These are phyloP conservation scores for Fraxinus dipetala DNA, from an alignment of 305 asterid genomes.

Conservation along the genomic window DNA sequence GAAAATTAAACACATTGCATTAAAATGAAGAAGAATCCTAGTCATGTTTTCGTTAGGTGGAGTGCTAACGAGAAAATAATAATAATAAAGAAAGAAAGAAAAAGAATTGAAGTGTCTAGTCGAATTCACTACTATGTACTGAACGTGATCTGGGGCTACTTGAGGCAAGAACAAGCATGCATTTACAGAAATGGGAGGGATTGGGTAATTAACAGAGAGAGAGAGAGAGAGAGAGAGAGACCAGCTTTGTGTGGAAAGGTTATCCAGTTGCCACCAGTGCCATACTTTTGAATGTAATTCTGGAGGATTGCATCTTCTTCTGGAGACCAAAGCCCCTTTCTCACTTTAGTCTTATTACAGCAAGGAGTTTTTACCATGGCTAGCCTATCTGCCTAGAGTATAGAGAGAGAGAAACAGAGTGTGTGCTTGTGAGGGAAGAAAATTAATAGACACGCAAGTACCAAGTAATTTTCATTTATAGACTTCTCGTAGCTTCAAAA, in stretches of 20 bases:
- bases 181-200: not conserved
- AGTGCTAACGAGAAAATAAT: not conserved
- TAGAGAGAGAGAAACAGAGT: not conserved
- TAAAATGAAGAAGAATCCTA: not conserved
- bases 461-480: not conserved
- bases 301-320: not conserved
- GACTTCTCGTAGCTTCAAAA: not conserved
- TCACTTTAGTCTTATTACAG: slow-evolving; percentile 30
- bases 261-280: not conserved
- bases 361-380: slow-evolving; percentile 35
- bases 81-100: no score
- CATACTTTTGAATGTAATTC: not conserved
- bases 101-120: no score
- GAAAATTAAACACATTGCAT: not conserved
- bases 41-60: not conserved
- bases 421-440: not conserved
- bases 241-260: slow-evolving; percentile 24
- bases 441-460: not conserved
- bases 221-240: not conserved
- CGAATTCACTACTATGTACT: no score
- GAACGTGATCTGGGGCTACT: no score
- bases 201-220: not conserved
- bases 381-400: not conserved
- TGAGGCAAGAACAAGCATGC: no score
- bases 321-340: slow-evolving; percentile 19